Conservation (phyloP, 495 filamentous ascomycete species). For the Penicillium lividum region DNA sequence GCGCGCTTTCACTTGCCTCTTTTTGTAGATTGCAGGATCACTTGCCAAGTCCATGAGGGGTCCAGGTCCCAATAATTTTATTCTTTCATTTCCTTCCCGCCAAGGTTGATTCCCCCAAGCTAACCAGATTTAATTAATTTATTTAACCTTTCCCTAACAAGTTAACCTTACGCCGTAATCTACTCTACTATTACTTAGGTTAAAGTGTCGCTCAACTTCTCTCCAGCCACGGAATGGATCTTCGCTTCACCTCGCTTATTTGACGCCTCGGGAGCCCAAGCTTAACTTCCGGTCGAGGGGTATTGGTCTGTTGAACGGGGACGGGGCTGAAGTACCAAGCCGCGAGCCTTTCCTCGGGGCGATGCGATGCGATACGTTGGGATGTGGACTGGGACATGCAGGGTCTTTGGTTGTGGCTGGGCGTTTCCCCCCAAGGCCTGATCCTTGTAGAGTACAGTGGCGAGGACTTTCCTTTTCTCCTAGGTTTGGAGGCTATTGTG, state of each 20-base stretch:
- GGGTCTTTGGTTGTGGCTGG: background rate
- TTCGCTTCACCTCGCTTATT: constrained; percentile 1
- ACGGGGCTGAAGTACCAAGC: background rate
- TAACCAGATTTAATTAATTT: background rate
- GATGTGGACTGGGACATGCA: background rate
- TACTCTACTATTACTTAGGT: background rate
- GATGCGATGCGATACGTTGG: no score
- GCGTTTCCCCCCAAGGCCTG: background rate
- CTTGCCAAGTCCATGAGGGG: background rate
- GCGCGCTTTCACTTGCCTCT: constrained; percentile 1
- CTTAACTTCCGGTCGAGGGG: constrained; percentile 3
- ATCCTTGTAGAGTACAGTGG: background rate
- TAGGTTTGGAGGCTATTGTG: background rate
- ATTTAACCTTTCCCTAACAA: background rate
- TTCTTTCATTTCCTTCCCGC: background rate
- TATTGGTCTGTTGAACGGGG: background rate
- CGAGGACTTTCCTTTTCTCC: background rate
- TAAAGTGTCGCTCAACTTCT: background rate
- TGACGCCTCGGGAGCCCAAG: constrained; percentile 1
- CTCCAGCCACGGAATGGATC: background rate
- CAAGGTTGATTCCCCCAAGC: background rate
- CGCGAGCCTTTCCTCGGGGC: background rate
- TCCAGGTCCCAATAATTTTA: background rate
- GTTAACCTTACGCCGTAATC: no score
- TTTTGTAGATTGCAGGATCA: constrained; percentile 1